phyloP scores from a whole-genome alignment of 495 filamentous ascomycete genomes.

The Aspergillus heteromorphus region DNA sequence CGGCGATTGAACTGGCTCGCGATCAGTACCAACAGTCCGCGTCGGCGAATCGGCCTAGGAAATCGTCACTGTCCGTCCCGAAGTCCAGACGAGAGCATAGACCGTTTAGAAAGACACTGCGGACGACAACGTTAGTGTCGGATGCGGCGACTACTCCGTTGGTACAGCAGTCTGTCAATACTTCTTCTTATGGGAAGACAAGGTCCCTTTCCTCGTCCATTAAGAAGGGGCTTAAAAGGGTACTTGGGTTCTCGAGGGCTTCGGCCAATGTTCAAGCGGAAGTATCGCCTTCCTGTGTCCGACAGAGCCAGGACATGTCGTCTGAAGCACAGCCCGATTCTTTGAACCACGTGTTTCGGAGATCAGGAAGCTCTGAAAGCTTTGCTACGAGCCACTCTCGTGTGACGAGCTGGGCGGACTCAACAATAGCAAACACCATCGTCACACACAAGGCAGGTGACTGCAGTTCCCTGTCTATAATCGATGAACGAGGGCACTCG shows the following conservation, averaged over 20 bases:
- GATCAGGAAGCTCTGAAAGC: slow-evolving; percentile 40
- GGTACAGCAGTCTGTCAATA: slow-evolving; percentile 19
- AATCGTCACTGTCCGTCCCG: slow-evolving; percentile 44
- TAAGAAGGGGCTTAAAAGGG: slow-evolving; percentile 54
- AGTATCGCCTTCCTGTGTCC: slow-evolving; percentile 45
- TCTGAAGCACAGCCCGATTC: too few relatives aligned
- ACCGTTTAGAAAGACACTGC: slow-evolving; percentile 56
- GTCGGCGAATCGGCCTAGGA: slow-evolving; percentile 28
- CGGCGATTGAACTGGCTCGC: slow-evolving; percentile 43
- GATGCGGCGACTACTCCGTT: slow-evolving; percentile 22
- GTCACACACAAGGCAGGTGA: slow-evolving; percentile 34
- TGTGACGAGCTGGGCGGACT: slow-evolving; percentile 74
- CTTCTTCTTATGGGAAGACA: slow-evolving; percentile 45
- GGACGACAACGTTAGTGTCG: slow-evolving; percentile 38
- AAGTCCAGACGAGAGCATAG: slow-evolving; percentile 44
- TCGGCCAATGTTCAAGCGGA: slow-evolving; percentile 40
- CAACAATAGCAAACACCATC: slow-evolving; percentile 47
- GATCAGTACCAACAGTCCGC: slow-evolving; percentile 37
- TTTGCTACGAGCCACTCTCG: slow-evolving; percentile 55
- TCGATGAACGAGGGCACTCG: slow-evolving; percentile 56
- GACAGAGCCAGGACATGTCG: slow-evolving; percentile 19
- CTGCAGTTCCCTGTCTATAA: slow-evolving; percentile 57
- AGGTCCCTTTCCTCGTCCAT: slow-evolving; percentile 57
- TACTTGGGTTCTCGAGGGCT: slow-evolving; percentile 49
- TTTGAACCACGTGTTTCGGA: background rate